Percentiles rank a stretch among this genome's conserved stretches.
phyloP scores from a whole-genome alignment of 1,139 yeast species.

The Blastobotrys persicus region DNA sequence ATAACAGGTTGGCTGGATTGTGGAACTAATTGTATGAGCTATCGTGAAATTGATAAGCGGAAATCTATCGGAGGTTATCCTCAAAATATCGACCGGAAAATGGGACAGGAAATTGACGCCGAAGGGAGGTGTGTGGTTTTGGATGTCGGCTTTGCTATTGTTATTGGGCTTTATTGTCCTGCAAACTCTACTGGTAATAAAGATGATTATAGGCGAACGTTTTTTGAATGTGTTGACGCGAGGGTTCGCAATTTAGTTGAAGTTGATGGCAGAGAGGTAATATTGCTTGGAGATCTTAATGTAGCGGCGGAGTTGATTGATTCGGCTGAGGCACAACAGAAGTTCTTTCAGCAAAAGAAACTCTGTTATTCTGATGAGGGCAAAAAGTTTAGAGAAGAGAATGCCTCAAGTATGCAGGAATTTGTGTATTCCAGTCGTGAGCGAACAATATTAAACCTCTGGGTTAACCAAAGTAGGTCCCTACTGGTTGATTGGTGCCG shows the following conservation, averaged over 20 bases:
- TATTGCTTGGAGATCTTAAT: slow-evolving; percentile 86
- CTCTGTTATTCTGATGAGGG: no score
- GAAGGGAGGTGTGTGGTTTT: slow-evolving; percentile 81
- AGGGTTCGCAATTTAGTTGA: slow-evolving; percentile 55
- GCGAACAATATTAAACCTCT: slow-evolving; percentile 33
- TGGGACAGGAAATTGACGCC: slow-evolving; percentile 57
- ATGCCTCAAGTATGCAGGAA: slow-evolving; percentile 25
- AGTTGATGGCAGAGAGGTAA: slow-evolving; percentile 52
- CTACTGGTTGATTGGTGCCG: slow-evolving; percentile 69
- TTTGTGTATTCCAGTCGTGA: slow-evolving; percentile 32
- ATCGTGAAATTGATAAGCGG: slow-evolving; percentile 28
- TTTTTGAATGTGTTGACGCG: slow-evolving; percentile 55
- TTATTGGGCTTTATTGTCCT: slow-evolving; percentile 85
- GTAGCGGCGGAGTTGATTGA: slow-evolving; percentile 78
- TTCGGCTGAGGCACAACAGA: slow-evolving; percentile 67
- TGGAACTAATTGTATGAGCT: slow-evolving; percentile 26
- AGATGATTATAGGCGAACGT: slow-evolving; percentile 56
- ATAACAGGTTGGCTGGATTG: slow-evolving; percentile 63
- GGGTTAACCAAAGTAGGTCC: slow-evolving; percentile 37
- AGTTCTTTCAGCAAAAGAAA: no score
- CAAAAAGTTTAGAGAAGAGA: no score
- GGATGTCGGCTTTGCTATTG: slow-evolving; percentile 60
- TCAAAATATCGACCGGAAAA: slow-evolving; percentile 35
- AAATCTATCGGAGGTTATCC: slow-evolving; percentile 74
- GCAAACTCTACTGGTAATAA: slow-evolving; percentile 87